phyloP scores from a whole-genome alignment of 768 basidiomycete species.

The Paxillus rubicundulus region DNA sequence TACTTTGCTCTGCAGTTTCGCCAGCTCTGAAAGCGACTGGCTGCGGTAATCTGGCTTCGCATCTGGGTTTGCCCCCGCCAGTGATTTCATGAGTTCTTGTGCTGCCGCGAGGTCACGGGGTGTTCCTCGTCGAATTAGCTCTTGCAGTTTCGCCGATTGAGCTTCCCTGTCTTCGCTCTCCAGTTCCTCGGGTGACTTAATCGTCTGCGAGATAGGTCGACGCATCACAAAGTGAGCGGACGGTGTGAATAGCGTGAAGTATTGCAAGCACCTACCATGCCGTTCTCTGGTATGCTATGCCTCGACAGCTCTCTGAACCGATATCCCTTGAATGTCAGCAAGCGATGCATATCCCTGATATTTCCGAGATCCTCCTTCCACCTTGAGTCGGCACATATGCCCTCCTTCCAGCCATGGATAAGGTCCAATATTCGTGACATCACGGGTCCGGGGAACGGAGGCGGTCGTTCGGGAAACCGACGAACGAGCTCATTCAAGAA shows the following conservation, averaged over 20 bases:
- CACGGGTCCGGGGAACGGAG: conserved; percentile 89
- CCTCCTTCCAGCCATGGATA: conserved; percentile 93
- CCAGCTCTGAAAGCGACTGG: conserved; percentile 86
- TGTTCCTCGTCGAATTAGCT: conserved; percentile 92
- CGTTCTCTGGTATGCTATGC: conserved; percentile 13
- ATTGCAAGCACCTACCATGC: conserved; percentile 17
- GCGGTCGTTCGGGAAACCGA: conserved; percentile 95
- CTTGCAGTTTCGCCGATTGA: conserved; percentile 97
- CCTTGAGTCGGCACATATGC: conserved; percentile 81
- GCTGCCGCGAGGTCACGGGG: conserved; percentile 93
- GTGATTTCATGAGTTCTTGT: conserved; percentile 94
- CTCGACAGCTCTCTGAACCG: conserved; percentile 58
- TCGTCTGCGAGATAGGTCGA: conserved; percentile 47
- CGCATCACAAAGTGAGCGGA: conserved; percentile 41
- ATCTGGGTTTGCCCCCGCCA: conserved; percentile 94
- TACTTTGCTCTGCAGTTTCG: conserved; percentile 93
- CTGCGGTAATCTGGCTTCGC: conserved; percentile 91
- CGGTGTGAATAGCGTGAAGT: conserved; percentile 22
- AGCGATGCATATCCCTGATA: conserved; percentile 95
- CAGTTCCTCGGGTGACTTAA: conserved; percentile 94
- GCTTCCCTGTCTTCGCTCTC: conserved; percentile 95
- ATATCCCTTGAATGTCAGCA: conserved; percentile 92
- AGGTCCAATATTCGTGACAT: conserved; percentile 94
- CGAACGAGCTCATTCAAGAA: conserved; percentile 98
- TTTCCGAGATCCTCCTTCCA: conserved; percentile 97